These are phyloP conservation scores for Apophysomyces ossiformis DNA, from an alignment of 371 early-diverging fungal genomes.

Conservation along the genomic window DNA sequence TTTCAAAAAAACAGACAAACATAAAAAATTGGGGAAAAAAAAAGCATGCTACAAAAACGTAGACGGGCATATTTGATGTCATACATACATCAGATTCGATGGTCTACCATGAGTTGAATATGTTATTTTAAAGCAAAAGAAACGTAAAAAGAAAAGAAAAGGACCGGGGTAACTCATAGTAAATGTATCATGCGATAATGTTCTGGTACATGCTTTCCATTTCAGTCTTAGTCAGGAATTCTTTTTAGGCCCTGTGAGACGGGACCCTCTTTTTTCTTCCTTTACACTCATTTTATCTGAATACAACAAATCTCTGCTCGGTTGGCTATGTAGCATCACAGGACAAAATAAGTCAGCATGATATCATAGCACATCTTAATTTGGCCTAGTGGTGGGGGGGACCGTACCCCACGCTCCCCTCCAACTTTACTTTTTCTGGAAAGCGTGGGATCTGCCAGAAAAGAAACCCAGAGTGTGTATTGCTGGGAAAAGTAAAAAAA, in stretches of 20 bases:
- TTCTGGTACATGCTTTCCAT: background rate
- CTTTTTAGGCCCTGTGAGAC: background rate
- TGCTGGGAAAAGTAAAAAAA: background rate
- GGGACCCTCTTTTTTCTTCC: background rate
- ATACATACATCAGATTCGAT: too few relatives aligned
- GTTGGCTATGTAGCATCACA: background rate
- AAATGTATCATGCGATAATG: constrained; percentile 1
- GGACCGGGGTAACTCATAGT: too few relatives aligned
- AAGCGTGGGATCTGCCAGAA: background rate
- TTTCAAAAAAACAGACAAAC: too few relatives aligned
- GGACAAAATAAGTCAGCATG: background rate
- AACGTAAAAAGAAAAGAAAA: too few relatives aligned
- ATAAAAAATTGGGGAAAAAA: too few relatives aligned
- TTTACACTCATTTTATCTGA: too few relatives aligned
- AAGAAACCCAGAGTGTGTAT: too few relatives aligned
- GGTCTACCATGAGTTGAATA: too few relatives aligned
- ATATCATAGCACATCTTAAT: background rate
- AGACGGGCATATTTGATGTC: too few relatives aligned
- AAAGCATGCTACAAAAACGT: too few relatives aligned
- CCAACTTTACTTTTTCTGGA: constrained; percentile 2
- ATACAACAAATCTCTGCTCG: background rate
- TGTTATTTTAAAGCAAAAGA: too few relatives aligned
- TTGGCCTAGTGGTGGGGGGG: background rate
- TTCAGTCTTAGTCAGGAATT: too few relatives aligned
- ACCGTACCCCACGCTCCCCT: constrained; percentile 5